These are phyloP conservation scores for Pisolithus tinctorius DNA, from an alignment of 768 basidiomycete genomes.

Conservation along the genomic window DNA sequence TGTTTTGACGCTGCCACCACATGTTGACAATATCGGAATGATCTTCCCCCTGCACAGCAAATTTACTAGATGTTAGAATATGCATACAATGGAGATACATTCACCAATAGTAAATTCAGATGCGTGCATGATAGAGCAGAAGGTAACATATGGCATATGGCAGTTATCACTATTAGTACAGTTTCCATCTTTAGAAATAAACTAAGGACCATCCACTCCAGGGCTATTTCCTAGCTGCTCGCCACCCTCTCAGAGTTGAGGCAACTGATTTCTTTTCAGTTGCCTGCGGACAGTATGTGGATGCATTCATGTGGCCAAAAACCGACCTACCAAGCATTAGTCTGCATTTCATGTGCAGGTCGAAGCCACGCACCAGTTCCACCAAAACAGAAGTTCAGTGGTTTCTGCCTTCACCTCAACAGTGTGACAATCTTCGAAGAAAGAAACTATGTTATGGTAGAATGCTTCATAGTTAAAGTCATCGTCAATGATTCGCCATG, in stretches of 20 bases:
- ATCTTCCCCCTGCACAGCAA: too few relatives aligned
- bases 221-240: conserved; percentile 33
- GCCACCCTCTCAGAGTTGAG: conserved; percentile 42
- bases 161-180: too few relatives aligned
- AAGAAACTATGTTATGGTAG: conserved; percentile 47
- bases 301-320: conserved; percentile 9
- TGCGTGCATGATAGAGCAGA: too few relatives aligned
- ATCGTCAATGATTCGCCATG: conserved; percentile 5
- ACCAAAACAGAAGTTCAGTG: conserved; percentile 27
- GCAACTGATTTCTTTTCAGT: conserved; percentile 44
- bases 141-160: too few relatives aligned
- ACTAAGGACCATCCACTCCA: conserved; percentile 29
- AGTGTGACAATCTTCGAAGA: conserved; percentile 53
- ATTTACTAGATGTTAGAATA: too few relatives aligned
- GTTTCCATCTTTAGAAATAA: too few relatives aligned
- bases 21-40: too few relatives aligned
- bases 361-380: conserved; percentile 5
- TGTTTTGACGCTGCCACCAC: too few relatives aligned
- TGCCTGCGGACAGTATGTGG: conserved; percentile 28
- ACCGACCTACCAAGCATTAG: conserved; percentile 9
- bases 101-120: too few relatives aligned
- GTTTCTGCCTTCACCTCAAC: conserved; percentile 35
- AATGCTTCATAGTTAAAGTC: conserved; percentile 21
- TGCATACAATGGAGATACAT: too few relatives aligned
- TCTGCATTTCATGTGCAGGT: conserved; percentile 28